Percentiles rank a stretch among this genome's conserved stretches.
phyloP scores from a whole-genome alignment of 2,329 filamentous ascomycete genomes.

The Penicillium rolfsii region DNA sequence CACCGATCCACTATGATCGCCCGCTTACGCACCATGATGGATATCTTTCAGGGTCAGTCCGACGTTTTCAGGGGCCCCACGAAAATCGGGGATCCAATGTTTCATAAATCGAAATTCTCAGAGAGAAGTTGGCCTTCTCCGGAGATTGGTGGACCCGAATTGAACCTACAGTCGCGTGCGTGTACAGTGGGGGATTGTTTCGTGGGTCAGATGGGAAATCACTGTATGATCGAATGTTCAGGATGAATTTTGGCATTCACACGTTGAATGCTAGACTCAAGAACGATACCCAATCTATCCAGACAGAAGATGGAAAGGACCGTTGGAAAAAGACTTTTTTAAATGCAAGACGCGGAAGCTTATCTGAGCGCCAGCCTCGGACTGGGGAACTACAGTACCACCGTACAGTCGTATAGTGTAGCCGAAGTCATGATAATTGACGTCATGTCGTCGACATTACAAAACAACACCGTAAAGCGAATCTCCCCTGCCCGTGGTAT shows the following conservation, averaged over 20 bases:
- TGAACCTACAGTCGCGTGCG: too few species aligned
- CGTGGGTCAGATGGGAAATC: too few species aligned
- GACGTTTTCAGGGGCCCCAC: constrained; percentile 12
- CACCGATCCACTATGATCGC: constrained; percentile 23
- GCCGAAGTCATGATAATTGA: not conserved
- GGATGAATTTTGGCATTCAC: too few species aligned
- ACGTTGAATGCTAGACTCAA: too few species aligned
- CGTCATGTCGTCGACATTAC: not conserved
- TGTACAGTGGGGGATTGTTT: too few species aligned
- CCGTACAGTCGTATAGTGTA: not conserved
- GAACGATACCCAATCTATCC: too few species aligned
- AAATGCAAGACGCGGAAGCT: too few species aligned
- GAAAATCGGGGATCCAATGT: constrained; percentile 22
- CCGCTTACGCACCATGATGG: constrained; percentile 10
- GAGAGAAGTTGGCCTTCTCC: not conserved
- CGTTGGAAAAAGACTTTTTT: too few species aligned
- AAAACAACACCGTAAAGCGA: not conserved
- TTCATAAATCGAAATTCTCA: constrained; percentile 9
- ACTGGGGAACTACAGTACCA: too few species aligned
- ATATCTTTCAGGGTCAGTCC: constrained; percentile 11
- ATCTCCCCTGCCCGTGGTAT: not conserved
- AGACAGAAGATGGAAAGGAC: too few species aligned
- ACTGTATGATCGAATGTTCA: too few species aligned
- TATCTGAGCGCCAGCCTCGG: too few species aligned
- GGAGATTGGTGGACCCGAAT: not conserved